Evolutionary conservation across 2,329 filamentous ascomycete species (phyloP).

Genomic region (Beauveria brongniartii): DNA sequence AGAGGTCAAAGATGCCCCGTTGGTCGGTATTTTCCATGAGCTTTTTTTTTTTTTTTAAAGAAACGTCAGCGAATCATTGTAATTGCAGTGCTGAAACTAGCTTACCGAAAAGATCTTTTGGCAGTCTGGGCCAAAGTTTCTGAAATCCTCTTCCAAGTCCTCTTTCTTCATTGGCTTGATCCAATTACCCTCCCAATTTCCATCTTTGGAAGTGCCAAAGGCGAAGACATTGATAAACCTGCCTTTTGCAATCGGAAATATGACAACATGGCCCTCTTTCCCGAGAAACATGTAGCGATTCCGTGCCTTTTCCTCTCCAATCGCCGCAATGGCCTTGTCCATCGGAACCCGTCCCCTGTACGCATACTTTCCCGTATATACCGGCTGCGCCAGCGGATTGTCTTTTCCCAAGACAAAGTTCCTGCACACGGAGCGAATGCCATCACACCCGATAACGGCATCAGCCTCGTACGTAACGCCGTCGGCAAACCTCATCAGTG

Average conservation of each 20-base stretch:
- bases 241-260: constrained; percentile 49
- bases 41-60: not conserved
- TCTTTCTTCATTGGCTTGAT: constrained; percentile 6
- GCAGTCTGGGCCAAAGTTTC: constrained; percentile 9
- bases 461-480: constrained; percentile 30
- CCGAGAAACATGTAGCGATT: constrained; percentile 31
- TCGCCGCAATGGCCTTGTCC: constrained; percentile 38
- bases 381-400: constrained; percentile 27
- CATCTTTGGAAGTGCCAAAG: constrained; percentile 24
- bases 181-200: constrained; percentile 9
- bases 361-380: constrained; percentile 49
- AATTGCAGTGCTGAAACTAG: not conserved
- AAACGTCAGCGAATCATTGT: not conserved
- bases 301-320: constrained; percentile 31
- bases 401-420: constrained; percentile 38
- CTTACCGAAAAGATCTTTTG: constrained; percentile 9
- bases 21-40: constrained; percentile 11
- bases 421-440: constrained; percentile 51
- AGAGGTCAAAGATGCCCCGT: constrained; percentile 11
- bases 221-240: constrained; percentile 49
- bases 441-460: constrained; percentile 52
- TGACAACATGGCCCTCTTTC: constrained; percentile 45
- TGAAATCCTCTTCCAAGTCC: constrained; percentile 7
- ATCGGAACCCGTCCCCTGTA: constrained; percentile 43
- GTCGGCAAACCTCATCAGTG: constrained; percentile 29